These are phyloP conservation scores for Phaeophleospora eucalypticola DNA, from an alignment of 2,329 filamentous ascomycete species.

Conservation along the genomic window DNA sequence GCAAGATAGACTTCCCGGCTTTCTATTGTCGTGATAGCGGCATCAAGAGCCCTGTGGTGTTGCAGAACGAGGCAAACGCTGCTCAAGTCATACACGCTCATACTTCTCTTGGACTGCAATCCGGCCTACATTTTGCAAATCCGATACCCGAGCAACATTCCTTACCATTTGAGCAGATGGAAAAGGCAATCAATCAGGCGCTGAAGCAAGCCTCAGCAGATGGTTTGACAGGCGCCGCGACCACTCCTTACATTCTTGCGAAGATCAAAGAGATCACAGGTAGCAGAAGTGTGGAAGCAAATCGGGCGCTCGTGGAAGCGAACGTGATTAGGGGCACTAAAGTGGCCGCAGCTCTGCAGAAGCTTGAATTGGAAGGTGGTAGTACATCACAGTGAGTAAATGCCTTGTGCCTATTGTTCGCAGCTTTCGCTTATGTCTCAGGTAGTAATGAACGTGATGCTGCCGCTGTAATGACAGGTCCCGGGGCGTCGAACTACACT, in stretches of 20 bases:
- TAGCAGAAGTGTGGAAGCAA: conserved; percentile 67
- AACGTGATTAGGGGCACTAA: conserved; percentile 64
- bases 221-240: conserved; percentile 67
- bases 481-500: conserved; percentile 15
- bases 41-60: conserved; percentile 68
- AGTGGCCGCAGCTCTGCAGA: conserved; percentile 59
- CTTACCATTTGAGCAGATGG: conserved; percentile 68
- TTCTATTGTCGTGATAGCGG: conserved; percentile 92
- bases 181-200: conserved; percentile 63
- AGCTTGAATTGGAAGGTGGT: conserved; percentile 44
- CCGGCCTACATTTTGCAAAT: conserved; percentile 83
- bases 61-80: conserved; percentile 73
- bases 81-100: conserved; percentile 85
- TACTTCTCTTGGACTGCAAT: conserved; percentile 65
- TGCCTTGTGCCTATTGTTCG: background rate
- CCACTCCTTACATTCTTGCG: conserved; percentile 77
- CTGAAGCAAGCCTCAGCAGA: conserved; percentile 61
- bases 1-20: conserved; percentile 77
- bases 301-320: conserved; percentile 63
- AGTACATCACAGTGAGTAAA: conserved; percentile 17
- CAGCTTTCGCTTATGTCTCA: background rate
- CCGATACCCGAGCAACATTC: conserved; percentile 70
- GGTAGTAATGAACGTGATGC: background rate
- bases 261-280: conserved; percentile 76
- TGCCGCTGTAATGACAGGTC: conserved; percentile 8